Evolutionary conservation across 2,329 filamentous ascomycete genomes (phyloP), one percentile per base, ranked within the genome.

Genomic region (Plectosphaerella sp.): DNA sequence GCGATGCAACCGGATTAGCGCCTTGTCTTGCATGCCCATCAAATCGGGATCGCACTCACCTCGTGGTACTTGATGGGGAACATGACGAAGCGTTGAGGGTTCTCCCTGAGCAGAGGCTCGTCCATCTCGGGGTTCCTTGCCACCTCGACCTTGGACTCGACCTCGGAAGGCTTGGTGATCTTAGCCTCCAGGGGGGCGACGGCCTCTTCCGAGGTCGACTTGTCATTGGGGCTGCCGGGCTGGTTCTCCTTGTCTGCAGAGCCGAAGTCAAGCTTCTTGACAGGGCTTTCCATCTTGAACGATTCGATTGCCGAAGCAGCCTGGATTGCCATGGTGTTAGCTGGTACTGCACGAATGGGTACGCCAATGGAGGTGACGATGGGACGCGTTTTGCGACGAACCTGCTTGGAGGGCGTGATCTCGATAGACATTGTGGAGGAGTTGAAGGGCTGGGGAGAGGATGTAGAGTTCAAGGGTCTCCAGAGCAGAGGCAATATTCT

Each of bases 21-120:
- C 55, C 57, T 56, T 63, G 61, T 62, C 50, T 35, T 41, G 49
- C 55, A 49, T 57, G 46, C 8, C 88, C 80, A 79, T 90, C 87
- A 86, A 88, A 88, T 86, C 61, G 72, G 67, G 60, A 71, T 71
- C 72, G 47, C 42, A 82, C 90, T 74, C 76, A 97, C 93, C 87
- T 97, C 93, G 67, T 97, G 92, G 76, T 97, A 97, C 81, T 97
- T 97, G 73, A 99, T 96, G 61, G 94, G 94, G 77, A 99, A 99
- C 57, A 99, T 82, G 54, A 99, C 94, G 67, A 99, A 99, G 64
- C 94, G 89, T 62, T 96, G 84, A 57, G 91, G 88, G 76, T 99
- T 99, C 76, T 97, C 94, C 70, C 91, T 88, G 7, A 99, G 84
- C 49, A 99, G 80, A 53, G 94, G 94, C 81, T 99, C 94, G 53